Conservation (phyloP, 306 rosid genomes). For the Cucurbita pepo region DNA sequence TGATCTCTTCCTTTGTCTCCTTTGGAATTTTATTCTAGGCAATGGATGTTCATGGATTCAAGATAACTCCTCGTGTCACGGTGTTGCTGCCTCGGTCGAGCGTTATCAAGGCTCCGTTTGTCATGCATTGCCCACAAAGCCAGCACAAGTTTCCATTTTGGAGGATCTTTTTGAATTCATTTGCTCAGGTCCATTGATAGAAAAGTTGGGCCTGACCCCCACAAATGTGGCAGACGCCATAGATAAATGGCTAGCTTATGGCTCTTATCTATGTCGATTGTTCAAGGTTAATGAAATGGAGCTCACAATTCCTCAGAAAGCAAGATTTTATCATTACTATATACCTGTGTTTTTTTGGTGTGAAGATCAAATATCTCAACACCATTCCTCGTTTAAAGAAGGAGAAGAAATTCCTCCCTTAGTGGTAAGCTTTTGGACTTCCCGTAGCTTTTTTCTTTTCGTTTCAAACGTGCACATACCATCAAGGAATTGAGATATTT, state of each 20-base stretch:
- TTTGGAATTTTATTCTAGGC: conserved; percentile 28
- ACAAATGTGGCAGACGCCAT: conserved; percentile 55
- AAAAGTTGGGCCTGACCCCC: conserved; percentile 39
- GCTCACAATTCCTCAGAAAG: conserved; percentile 60
- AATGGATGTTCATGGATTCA: conserved; percentile 60
- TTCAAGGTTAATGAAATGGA: conserved; percentile 65
- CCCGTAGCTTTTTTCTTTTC: neutral
- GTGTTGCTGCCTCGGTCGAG: conserved; percentile 12
- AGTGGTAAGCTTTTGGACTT: conserved; percentile 32
- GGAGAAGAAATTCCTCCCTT: conserved; percentile 67
- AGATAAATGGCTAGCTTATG: conserved; percentile 66
- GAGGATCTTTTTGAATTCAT: conserved; percentile 63
- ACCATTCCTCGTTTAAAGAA: conserved; percentile 46
- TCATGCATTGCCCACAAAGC: conserved; percentile 40
- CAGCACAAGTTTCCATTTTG: conserved; percentile 60
- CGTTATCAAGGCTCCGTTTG: conserved; percentile 17
- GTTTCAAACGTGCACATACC: neutral
- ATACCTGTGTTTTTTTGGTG: conserved; percentile 86
- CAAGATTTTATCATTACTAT: conserved; percentile 83
- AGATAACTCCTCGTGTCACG: conserved; percentile 15
- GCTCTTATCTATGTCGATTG: conserved; percentile 39
- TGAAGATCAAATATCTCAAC: conserved; percentile 54
- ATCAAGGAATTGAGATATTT: neutral
- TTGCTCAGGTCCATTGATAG: conserved; percentile 67
- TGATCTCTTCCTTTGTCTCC: neutral